Evolutionary conservation across 371 early-diverging fungal species (phyloP), one percentile per base, ranked within the genome.

Genomic region (Mucor irregularis): DNA sequence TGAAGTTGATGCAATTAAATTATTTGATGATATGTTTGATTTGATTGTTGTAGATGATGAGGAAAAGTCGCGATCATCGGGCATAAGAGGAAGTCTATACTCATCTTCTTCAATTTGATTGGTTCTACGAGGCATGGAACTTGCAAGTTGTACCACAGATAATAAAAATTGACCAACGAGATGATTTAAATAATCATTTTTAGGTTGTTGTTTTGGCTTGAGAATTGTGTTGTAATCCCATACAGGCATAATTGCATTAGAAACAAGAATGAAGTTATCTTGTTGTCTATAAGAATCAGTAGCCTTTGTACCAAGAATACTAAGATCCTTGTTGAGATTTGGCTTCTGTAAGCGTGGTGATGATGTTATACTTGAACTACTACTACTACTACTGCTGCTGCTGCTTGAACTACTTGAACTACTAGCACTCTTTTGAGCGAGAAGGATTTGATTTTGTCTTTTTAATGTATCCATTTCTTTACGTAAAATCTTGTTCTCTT

Each of bases 401-500:
- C n/a, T n/a, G n/a, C n/a, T n/a, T 38, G 44, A 43, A 52, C 45
- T 35, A 24, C 16, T 21, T 37, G 28, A 14, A 13, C 48, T 25
- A 22, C 46, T 33, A 34, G 49, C 45, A 16, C 35, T 31, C n/a
- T 34, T 34, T 42, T 53, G 53, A 31, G 45, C 48, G 22, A 35
- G 61, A 14, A 71, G 45, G 10, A 61, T 49, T 47, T 71, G 78
- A 25, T 74, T 73, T 46, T 79, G 76, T 40, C 68, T 64, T 43
- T 69, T 65, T 13, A 79, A 38, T 0, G 54, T 37, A 59, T 81
- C 79, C 33, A 88, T 64, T 56, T 87, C 85, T 34, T 66, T 74
- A 48, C 80, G 78, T 46, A 88, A 55, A 28, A 73, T 69, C 53
- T 64, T 66, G 66, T 87, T 88, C 50, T 89, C 86, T 47, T 82